These are phyloP conservation scores for Apiosordaria backusii DNA, from an alignment of 495 filamentous ascomycete species.

Conservation along the genomic window DNA sequence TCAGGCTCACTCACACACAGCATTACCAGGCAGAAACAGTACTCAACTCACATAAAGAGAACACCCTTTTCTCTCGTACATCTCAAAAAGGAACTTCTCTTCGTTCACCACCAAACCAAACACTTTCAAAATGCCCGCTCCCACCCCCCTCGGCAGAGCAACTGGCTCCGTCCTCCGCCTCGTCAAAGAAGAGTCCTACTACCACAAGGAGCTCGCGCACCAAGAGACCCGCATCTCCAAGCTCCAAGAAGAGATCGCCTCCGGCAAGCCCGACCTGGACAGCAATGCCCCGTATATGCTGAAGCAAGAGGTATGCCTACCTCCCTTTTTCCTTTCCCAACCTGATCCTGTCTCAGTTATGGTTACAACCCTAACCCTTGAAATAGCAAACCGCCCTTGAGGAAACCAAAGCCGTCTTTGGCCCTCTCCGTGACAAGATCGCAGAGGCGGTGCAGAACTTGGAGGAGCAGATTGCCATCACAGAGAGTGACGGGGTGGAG, in stretches of 20 bases:
- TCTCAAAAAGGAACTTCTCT: neutral
- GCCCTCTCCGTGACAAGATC: conserved; percentile 62
- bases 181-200: conserved; percentile 86
- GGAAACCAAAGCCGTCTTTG: conserved; percentile 79
- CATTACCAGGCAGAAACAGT: conserved; percentile 6
- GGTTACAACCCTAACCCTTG: conserved; percentile 26
- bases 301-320: conserved; percentile 78
- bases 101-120: neutral
- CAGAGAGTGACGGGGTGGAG: conserved; percentile 55
- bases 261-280: conserved; percentile 46
- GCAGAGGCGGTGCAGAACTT: conserved; percentile 62
- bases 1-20: conserved; percentile 7
- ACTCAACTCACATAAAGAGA: neutral
- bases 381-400: conserved; percentile 66
- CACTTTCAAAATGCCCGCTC: conserved; percentile 27
- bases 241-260: conserved; percentile 52
- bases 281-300: conserved; percentile 67
- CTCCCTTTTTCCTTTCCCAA: neutral
- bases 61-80: neutral
- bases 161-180: conserved; percentile 61
- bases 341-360: conserved; percentile 3
- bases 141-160: conserved; percentile 32
- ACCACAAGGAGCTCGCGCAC: conserved; percentile 73
- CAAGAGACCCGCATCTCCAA: conserved; percentile 71
- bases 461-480: conserved; percentile 53